These are phyloP conservation scores for Leptomonas seymouri DNA, from an alignment of 208 protist genomes.

Conservation along the genomic window DNA sequence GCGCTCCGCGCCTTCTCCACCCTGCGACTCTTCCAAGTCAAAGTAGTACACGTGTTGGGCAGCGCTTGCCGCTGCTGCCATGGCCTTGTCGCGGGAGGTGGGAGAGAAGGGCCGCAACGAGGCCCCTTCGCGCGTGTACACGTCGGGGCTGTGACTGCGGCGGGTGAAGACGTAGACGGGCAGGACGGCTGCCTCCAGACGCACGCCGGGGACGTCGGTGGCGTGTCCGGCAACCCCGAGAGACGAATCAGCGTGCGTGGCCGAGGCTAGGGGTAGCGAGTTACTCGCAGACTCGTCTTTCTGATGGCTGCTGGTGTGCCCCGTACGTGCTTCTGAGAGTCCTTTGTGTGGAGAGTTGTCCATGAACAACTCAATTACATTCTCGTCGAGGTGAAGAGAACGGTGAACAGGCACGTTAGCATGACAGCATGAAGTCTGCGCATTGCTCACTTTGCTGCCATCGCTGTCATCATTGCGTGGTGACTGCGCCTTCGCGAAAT, in stretches of 20 bases:
- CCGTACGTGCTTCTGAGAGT: background rate
- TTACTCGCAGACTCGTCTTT: background rate
- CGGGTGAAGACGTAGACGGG: slow-evolving; percentile 77
- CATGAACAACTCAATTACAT: slow-evolving; percentile 22
- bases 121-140: slow-evolving; percentile 39
- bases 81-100: background rate
- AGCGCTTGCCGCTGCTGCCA: background rate
- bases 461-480: background rate
- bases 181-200: slow-evolving; percentile 37
- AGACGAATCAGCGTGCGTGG: background rate
- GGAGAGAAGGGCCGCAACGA: slow-evolving; percentile 12
- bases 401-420: slow-evolving; percentile 4
- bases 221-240: background rate
- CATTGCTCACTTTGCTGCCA: too few species aligned
- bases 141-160: slow-evolving; percentile 60
- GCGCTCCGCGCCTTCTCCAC: background rate
- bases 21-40: slow-evolving; percentile 31
- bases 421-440: background rate
- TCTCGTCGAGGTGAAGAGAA: slow-evolving; percentile 24
- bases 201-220: slow-evolving; percentile 13
- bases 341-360: background rate
- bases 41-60: slow-evolving; percentile 53
- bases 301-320: background rate
- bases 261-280: background rate
- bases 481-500: background rate